Evolutionary conservation across 1,284 basidiomycete genomes (phyloP).

Genomic region (Omphalotus olearius): DNA sequence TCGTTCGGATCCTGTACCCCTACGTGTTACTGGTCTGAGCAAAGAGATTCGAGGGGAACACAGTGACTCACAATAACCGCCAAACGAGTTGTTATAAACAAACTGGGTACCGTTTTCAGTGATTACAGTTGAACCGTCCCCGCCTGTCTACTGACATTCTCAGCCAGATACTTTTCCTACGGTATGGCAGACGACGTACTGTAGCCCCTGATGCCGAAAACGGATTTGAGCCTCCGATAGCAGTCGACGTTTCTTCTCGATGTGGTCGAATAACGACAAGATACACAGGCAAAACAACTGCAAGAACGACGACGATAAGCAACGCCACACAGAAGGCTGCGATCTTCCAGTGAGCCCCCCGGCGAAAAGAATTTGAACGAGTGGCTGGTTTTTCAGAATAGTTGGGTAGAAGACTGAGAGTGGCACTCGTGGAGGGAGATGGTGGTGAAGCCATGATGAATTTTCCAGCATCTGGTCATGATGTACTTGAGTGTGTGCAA

Average conservation of each 20-base stretch:
- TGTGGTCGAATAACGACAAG: constrained; percentile 47
- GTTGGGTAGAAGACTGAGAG: background rate
- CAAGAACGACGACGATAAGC: constrained; percentile 41
- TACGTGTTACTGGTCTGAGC: constrained; percentile 13
- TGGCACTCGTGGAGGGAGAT: background rate
- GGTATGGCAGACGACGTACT: background rate
- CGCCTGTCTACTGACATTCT: constrained; percentile 37
- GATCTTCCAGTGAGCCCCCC: constrained; percentile 5
- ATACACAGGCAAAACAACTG: constrained; percentile 49
- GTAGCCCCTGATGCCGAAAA: background rate
- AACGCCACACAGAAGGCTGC: constrained; percentile 24
- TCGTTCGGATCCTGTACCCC: constrained; percentile 60
- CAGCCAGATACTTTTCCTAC: background rate
- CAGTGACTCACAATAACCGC: constrained; percentile 60
- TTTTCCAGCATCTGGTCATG: background rate
- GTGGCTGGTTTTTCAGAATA: background rate
- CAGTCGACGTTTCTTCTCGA: constrained; percentile 12
- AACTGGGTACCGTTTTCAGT: constrained; percentile 62
- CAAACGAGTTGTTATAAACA: constrained; percentile 67
- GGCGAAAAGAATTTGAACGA: background rate
- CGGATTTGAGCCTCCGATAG: constrained; percentile 13
- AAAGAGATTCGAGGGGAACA: constrained; percentile 10
- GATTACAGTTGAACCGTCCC: constrained; percentile 60
- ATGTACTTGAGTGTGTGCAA: too few relatives aligned
- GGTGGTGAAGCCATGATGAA: background rate